A percentile compares a stretch with the other conserved stretches of the same genome.
These are phyloP conservation scores for Monosporascus sp. DNA, from an alignment of 2,329 filamentous ascomycete genomes.

Conservation along the genomic window DNA sequence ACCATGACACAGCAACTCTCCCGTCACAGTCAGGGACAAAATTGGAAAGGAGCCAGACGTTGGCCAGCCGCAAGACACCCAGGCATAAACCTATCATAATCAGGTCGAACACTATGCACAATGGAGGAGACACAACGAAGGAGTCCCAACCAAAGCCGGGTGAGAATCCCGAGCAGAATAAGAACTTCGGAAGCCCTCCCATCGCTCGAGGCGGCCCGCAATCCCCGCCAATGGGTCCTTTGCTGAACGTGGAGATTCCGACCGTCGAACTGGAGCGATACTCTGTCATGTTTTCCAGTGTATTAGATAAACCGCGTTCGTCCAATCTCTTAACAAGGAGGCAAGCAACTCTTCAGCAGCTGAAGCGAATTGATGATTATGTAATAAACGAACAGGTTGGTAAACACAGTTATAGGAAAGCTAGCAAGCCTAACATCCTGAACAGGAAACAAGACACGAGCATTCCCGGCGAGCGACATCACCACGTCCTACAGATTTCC, in stretches of 20 bases:
- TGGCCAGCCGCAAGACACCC: conserved; percentile 22
- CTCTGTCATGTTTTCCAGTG: conserved; percentile 83
- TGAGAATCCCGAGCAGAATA: conserved; percentile 12
- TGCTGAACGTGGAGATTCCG: conserved; percentile 77
- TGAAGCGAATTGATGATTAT: conserved; percentile 49
- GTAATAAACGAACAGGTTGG: conserved; percentile 34
- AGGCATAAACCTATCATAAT: conserved; percentile 41
- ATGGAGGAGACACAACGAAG: conserved; percentile 13
- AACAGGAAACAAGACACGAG: conserved; percentile 10
- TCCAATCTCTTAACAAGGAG: conserved; percentile 49
- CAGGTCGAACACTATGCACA: conserved; percentile 38
- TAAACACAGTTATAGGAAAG: background rate
- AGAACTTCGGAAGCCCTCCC: conserved; percentile 22
- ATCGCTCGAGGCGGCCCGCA: conserved; percentile 14
- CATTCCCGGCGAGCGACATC: conserved; percentile 42
- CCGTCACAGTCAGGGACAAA: conserved; percentile 14
- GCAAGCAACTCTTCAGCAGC: conserved; percentile 53
- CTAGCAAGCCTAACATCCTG: conserved; percentile 9
- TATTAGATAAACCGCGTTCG: conserved; percentile 50
- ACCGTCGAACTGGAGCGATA: conserved; percentile 79
- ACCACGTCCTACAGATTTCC: conserved; percentile 41
- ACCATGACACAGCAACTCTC: conserved; percentile 10
- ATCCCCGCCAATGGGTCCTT: conserved; percentile 12
- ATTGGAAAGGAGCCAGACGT: conserved; percentile 33
- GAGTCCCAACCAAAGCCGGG: conserved; percentile 6